Evolutionary conservation across 345 rosid genomes (phyloP), one percentile per base, ranked within the genome.

Genomic region (Ceriops zippeliana): DNA sequence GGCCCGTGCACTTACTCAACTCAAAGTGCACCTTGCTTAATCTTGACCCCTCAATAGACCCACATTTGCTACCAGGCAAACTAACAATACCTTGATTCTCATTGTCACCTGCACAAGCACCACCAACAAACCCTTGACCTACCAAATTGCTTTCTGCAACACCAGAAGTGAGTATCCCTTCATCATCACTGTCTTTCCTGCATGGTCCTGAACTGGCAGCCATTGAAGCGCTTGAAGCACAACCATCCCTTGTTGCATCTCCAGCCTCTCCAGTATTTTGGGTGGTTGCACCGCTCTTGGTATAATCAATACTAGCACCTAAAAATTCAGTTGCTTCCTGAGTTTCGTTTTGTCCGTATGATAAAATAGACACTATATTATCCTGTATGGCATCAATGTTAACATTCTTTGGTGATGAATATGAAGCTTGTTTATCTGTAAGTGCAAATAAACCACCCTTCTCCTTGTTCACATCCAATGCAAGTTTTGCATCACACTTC

Each of bases 1-100:
- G 78, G 26, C 74, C 68, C 0, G 77, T 75, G 76, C 96, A 89
- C 69, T 79, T 82, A 63, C 66, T 82, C 78, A 90, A 67, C 61
- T 80, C 87, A 65, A 89, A 86, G 2, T 78, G 83, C 47, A 80
- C 75, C 26, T 65, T 62, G 66, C 80, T 78, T 85, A 86, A 68
- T 64, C 62, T 60, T 24, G 81, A 76, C 81, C 80, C 59, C 71
- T 78, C 82, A 30, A 67, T 66, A 7, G 79, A 71, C 63, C 83
- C 86, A 73, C 62, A 51, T 62, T 66, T 68, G n/a, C 71, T 70
- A 0, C 68, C 74, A 2, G 71, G 73, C 64, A 81, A 34, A 58
- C 68, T 70, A 62, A 78, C 87, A 27, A 61, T 38, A 13, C 73
- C 76, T 49, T 28, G 26, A 74, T 79, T 83, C 62, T 84, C 70